Conservation (phyloP, 148 eudicot species). For the Polygonum maritimum region DNA sequence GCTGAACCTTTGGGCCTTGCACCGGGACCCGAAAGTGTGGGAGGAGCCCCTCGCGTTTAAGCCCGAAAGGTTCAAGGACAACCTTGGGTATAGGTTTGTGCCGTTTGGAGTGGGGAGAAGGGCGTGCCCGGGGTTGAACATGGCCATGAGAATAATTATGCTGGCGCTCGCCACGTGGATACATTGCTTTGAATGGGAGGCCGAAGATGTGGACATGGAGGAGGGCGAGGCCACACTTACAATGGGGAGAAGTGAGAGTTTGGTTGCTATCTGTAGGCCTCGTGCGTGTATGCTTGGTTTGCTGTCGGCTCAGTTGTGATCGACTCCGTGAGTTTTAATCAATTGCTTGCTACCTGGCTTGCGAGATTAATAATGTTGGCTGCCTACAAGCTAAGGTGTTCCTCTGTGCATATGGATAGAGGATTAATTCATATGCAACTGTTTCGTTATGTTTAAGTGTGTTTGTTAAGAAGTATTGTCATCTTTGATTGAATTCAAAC, state of each 20-base stretch:
- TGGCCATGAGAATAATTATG: background rate
- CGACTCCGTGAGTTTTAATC: no score
- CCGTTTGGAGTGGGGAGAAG: constrained; percentile 11
- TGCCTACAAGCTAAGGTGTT: no score
- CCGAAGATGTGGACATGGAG: background rate
- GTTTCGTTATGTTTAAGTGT: no score
- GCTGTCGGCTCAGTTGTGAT: background rate
- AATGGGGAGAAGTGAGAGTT: background rate
- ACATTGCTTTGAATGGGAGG: constrained; percentile 3
- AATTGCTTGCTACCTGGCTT: no score
- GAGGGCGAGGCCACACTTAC: background rate
- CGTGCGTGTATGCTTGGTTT: background rate
- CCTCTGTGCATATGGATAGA: no score
- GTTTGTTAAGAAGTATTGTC: no score
- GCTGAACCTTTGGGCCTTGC: background rate
- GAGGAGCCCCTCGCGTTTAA: background rate
- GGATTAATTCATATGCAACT: no score
- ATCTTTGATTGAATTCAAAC: no score
- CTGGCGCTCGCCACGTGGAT: background rate
- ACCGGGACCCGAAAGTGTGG: constrained; percentile 7
- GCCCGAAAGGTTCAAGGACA: constrained; percentile 4
- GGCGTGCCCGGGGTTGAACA: background rate
- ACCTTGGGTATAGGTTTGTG: background rate
- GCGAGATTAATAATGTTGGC: no score
- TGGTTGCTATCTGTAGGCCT: background rate